These are phyloP conservation scores for Diaporthe sp. DNA, from an alignment of 2,329 filamentous ascomycete species.

Conservation along the genomic window DNA sequence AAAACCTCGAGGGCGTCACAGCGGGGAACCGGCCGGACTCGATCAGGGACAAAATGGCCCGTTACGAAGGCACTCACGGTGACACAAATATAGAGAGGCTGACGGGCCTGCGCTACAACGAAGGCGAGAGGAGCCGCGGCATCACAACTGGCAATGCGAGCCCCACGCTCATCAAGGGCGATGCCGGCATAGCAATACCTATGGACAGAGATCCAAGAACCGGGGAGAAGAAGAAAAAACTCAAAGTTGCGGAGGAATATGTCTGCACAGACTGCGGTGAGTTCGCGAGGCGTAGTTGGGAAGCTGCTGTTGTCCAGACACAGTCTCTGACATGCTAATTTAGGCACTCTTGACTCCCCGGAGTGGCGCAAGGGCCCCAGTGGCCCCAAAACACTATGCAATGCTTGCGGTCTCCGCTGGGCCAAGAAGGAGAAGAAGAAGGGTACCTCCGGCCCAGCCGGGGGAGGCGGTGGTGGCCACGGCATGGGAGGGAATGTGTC, in stretches of 20 bases:
- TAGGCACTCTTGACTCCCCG: slow-evolving; percentile 87
- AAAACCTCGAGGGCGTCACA: slow-evolving; percentile 82
- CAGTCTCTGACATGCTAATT: slow-evolving; percentile 30
- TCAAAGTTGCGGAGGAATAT: slow-evolving; percentile 88
- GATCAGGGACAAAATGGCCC: slow-evolving; percentile 86
- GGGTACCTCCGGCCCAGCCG: slow-evolving; percentile 36
- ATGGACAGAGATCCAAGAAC: slow-evolving; percentile 80
- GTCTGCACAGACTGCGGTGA: slow-evolving; percentile 93
- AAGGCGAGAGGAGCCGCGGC: slow-evolving; percentile 88
- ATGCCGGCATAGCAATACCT: slow-evolving; percentile 87
- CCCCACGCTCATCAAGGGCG: slow-evolving; percentile 84
- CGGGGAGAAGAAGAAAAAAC: slow-evolving; percentile 88
- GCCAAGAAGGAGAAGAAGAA: slow-evolving; percentile 86
- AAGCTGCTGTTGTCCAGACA: not conserved
- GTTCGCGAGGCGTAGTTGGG: slow-evolving; percentile 44
- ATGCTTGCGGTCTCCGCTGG: slow-evolving; percentile 87
- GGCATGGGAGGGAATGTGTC: slow-evolving; percentile 25
- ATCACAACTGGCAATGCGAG: slow-evolving; percentile 89
- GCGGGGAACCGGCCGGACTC: slow-evolving; percentile 78
- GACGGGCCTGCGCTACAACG: slow-evolving; percentile 87
- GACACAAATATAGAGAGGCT: slow-evolving; percentile 90
- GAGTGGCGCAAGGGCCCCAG: slow-evolving; percentile 96
- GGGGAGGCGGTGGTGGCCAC: slow-evolving; percentile 10
- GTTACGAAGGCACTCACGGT: slow-evolving; percentile 82
- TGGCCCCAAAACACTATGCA: slow-evolving; percentile 94